Percentiles rank a stretch among this genome's conserved stretches.
These are phyloP conservation scores for Coemansia sp. DNA, from an alignment of 192 early-diverging fungal species.

Conservation along the genomic window DNA sequence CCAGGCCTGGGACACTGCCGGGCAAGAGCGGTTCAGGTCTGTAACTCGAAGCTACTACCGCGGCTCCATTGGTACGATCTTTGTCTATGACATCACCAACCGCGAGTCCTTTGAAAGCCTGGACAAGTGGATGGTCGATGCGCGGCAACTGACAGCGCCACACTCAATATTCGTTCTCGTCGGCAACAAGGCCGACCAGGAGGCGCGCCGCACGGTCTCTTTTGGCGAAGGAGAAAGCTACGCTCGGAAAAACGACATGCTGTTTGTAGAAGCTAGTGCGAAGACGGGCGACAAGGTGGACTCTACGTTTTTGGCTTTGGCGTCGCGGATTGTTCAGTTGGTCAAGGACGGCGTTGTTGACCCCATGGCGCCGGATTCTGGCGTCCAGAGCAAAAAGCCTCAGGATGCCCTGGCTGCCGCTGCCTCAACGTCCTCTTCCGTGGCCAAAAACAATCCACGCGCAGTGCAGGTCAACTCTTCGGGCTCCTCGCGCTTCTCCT, in stretches of 20 bases:
- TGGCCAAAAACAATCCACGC: conserved; percentile 3
- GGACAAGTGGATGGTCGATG: conserved; percentile 65
- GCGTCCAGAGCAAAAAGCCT: conserved; percentile 53
- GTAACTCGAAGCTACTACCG: conserved; percentile 78
- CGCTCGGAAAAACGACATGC: conserved; percentile 54
- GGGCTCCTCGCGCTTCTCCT: conserved; percentile 9
- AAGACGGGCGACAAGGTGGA: conserved; percentile 63
- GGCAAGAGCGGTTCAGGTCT: conserved; percentile 65
- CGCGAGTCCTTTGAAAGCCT: conserved; percentile 60
- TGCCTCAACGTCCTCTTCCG: background rate
- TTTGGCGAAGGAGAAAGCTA: conserved; percentile 55
- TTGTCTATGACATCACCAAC: conserved; percentile 80
- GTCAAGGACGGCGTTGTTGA: conserved; percentile 35
- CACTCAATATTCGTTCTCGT: conserved; percentile 68
- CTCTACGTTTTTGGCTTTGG: conserved; percentile 34
- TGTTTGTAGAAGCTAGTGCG: conserved; percentile 63
- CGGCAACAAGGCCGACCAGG: conserved; percentile 64
- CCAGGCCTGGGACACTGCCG: conserved; percentile 77
- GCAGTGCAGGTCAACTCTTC: background rate
- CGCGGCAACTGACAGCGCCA: conserved; percentile 62
- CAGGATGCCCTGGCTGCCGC: conserved; percentile 9
- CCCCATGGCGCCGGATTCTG: conserved; percentile 30
- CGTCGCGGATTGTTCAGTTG: conserved; percentile 15
- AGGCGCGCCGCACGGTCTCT: conserved; percentile 44
- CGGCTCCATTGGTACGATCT: conserved; percentile 71